These are phyloP conservation scores for Mariannaea sp. DNA, from an alignment of 2,329 filamentous ascomycete genomes.

Conservation along the genomic window DNA sequence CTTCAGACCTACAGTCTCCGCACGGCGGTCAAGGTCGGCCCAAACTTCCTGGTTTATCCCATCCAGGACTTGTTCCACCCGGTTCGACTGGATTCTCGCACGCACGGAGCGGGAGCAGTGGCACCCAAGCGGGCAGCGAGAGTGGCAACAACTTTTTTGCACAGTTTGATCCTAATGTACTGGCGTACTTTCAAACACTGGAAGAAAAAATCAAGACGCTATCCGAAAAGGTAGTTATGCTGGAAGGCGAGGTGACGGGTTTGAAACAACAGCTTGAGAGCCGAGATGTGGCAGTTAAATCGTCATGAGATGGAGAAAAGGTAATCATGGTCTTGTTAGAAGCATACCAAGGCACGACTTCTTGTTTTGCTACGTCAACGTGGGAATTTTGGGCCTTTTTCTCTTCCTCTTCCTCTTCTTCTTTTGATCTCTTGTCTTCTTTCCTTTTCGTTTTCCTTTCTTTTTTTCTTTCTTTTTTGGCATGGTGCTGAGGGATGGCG, in stretches of 20 bases:
- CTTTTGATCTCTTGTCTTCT: too few species aligned
- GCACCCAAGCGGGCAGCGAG: constrained; percentile 59
- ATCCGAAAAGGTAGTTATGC: constrained; percentile 41
- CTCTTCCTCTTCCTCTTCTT: too few species aligned
- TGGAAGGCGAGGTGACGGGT: constrained; percentile 42
- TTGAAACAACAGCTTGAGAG: constrained; percentile 44
- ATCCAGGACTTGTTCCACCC: constrained; percentile 43
- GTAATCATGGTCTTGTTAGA: constrained; percentile 25
- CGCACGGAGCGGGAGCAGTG: constrained; percentile 49
- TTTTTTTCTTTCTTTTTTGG: too few species aligned
- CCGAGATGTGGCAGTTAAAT: constrained; percentile 37
- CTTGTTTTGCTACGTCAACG: constrained; percentile 28
- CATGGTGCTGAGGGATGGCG: constrained; percentile 39
- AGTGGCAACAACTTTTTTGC: constrained; percentile 74
- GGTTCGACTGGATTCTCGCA: constrained; percentile 40
- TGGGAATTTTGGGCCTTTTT: too few species aligned
- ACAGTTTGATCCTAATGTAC: constrained; percentile 65
- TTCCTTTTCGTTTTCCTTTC: too few species aligned
- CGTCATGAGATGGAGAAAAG: constrained; percentile 20
- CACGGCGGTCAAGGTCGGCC: constrained; percentile 51
- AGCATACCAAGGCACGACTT: constrained; percentile 36
- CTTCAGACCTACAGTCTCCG: constrained; percentile 60
- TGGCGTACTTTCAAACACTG: constrained; percentile 72
- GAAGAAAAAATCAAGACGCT: constrained; percentile 58
- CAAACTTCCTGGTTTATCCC: constrained; percentile 45